phyloP scores from a whole-genome alignment of 2,329 filamentous ascomycete species.

The Emergomyces orientalis region DNA sequence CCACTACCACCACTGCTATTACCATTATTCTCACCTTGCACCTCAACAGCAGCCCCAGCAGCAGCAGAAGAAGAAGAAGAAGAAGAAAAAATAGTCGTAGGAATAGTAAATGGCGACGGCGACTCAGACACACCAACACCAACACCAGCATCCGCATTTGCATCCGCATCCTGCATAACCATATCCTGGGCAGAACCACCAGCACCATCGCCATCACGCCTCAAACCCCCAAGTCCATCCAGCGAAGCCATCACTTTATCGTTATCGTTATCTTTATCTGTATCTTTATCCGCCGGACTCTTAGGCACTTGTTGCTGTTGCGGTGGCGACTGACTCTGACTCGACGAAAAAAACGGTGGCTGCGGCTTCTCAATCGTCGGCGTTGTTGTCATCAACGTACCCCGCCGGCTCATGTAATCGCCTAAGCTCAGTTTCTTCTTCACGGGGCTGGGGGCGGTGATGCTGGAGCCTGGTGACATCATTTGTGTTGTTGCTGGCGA shows the following conservation, averaged over 20 bases:
- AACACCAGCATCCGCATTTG: neutral
- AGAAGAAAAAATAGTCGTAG: too few species aligned
- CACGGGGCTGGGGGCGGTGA: constrained; percentile 38
- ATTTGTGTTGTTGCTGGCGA: constrained; percentile 17
- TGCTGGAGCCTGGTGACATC: constrained; percentile 20
- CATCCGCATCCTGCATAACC: constrained; percentile 13
- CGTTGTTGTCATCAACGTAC: constrained; percentile 26
- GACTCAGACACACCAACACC: neutral
- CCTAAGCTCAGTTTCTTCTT: constrained; percentile 45
- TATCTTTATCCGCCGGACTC: neutral
- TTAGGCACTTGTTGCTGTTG: neutral
- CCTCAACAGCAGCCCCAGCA: neutral
- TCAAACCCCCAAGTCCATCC: neutral
- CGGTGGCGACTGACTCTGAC: constrained; percentile 21
- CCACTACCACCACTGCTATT: neutral
- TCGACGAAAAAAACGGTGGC: constrained; percentile 21
- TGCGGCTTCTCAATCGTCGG: constrained; percentile 36
- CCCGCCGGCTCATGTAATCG: constrained; percentile 40
- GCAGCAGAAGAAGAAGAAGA: neutral
- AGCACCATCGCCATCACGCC: neutral
- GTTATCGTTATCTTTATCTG: neutral
- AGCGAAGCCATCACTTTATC: neutral
- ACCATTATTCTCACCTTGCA: neutral
- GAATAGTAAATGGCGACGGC: neutral
- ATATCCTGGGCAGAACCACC: constrained; percentile 6